A percentile compares a stretch with the other conserved stretches of the same genome.
Conservation (phyloP, 768 basidiomycete species). For the Boletus barrowsii region DNA sequence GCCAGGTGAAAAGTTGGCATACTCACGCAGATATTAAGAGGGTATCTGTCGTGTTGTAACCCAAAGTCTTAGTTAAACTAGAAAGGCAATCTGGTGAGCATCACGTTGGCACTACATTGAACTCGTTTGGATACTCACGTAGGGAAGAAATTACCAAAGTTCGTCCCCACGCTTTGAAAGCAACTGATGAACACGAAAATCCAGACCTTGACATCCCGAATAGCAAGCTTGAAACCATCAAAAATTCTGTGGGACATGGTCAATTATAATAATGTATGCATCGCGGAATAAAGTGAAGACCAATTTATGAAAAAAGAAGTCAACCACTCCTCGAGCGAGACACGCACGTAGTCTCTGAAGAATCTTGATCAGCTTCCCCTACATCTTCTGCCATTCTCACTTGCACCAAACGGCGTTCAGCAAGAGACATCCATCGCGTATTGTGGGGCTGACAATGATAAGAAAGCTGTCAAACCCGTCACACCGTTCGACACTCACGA, state of each 20-base stretch:
- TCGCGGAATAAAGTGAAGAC: too few species aligned
- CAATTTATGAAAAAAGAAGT: too few species aligned
- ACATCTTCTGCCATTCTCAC: conserved; percentile 65
- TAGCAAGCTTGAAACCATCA: conserved; percentile 49
- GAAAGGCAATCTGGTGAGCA: neutral
- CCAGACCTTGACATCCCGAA: conserved; percentile 52
- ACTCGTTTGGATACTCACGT: conserved; percentile 33
- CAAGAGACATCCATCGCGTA: conserved; percentile 53
- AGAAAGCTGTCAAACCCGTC: too few species aligned
- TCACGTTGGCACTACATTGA: neutral
- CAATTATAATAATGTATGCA: too few species aligned
- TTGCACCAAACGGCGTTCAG: conserved; percentile 56
- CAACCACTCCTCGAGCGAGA: neutral
- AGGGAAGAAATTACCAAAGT: conserved; percentile 60
- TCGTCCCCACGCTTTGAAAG: conserved; percentile 50
- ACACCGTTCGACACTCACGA: conserved; percentile 36
- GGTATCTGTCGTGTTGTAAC: conserved; percentile 55
- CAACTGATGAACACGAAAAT: conserved; percentile 53
- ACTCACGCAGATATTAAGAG: conserved; percentile 60
- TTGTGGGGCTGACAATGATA: conserved; percentile 47
- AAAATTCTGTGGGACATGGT: conserved; percentile 36
- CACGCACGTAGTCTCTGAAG: conserved; percentile 11
- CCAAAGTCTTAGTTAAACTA: conserved; percentile 58
- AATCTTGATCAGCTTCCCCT: conserved; percentile 62
- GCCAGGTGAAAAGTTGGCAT: neutral